Conservation (phyloP, 768 basidiomycete genomes). For the Phlebiopsis gigantea region DNA sequence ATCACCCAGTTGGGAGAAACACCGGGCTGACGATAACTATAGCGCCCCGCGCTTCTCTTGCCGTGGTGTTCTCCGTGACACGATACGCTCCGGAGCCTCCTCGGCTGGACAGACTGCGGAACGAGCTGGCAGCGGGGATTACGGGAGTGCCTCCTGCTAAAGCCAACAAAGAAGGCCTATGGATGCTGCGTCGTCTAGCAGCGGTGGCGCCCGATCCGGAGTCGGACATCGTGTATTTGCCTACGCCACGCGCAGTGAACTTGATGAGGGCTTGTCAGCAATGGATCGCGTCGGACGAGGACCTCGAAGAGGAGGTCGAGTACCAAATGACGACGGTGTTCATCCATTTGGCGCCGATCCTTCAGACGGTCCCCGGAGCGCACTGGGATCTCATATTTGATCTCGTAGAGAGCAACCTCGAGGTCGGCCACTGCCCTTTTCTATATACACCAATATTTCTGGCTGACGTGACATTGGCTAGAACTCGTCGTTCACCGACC, state of each 20-base stretch:
- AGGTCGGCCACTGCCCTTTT: constrained; percentile 46
- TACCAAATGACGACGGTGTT: constrained; percentile 72
- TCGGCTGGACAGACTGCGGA: constrained; percentile 75
- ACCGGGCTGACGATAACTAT: constrained; percentile 1
- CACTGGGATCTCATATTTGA: constrained; percentile 97
- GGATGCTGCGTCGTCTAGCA: constrained; percentile 60
- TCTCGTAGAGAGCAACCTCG: constrained; percentile 80
- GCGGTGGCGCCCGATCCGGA: constrained; percentile 74
- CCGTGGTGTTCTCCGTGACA: constrained; percentile 58
- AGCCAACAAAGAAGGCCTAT: constrained; percentile 66
- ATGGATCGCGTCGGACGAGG: constrained; percentile 68
- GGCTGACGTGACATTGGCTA: no score
- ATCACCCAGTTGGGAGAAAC: neutral
- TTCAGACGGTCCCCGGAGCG: constrained; percentile 78
- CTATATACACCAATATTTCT: neutral
- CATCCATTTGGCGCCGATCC: constrained; percentile 71
- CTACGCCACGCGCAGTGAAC: constrained; percentile 81
- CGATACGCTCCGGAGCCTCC: constrained; percentile 61
- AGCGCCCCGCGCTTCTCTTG: constrained; percentile 71
- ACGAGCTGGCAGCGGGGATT: constrained; percentile 82
- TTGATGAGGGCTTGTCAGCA: constrained; percentile 76
- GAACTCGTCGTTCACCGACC: constrained; percentile 58
- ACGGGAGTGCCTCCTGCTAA: constrained; percentile 58
- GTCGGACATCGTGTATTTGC: constrained; percentile 78
- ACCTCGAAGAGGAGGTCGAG: constrained; percentile 74